Evolutionary conservation across 768 basidiomycete genomes (phyloP), one percentile per base, ranked within the genome.

Genomic region (Lactarius evosmus): DNA sequence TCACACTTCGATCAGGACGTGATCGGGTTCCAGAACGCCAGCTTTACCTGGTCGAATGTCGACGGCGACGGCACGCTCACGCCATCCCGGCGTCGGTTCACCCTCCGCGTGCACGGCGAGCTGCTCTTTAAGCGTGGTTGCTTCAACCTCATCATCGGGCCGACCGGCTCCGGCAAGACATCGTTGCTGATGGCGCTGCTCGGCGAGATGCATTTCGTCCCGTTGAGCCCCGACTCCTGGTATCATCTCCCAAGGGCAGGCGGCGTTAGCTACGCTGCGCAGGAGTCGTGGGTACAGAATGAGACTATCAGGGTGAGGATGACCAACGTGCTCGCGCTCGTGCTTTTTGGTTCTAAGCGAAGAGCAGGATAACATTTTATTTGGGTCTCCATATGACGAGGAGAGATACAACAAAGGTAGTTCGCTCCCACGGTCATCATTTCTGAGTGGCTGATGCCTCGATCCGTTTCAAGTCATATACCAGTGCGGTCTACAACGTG

Each of bases 261-360:
- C 1, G 90, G 91, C 6, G 80, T 95, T 41, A 85, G 90, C 2
- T 93, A 90, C 71, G 88, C 88, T 7, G 87, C 88, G 3, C 92
- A 95, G 72, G 90, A 93, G 71, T 85, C 88, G 4, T 95, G 91
- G 91, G 85, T 93, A 2, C 83, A 87, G 72, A 93, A 91, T 67
- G 88, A 88, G 63, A 91, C 88, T 0, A 89, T 91, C 58, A 78
- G 76, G 71, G 86, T 85, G 54, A 52, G 75, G 60, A 12, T 7
- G 4, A 51, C 8, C 33, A 49, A 27, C 6, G 0, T 46, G 12
- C 11, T 46, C 22, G 25, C 12, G 12, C 2, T 49, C 2, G 44
- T 5, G 14, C 11, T 46, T 46, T 38, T 49, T 11, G 9, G n/a
- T 33, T 17, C 25, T 46, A 17, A 46, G 7, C 36, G 16, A 62